Percentiles rank a stretch among this genome's conserved stretches.
These are phyloP conservation scores for Fusarium nelsonii DNA, from an alignment of 2,329 filamentous ascomycete genomes.

Conservation along the genomic window DNA sequence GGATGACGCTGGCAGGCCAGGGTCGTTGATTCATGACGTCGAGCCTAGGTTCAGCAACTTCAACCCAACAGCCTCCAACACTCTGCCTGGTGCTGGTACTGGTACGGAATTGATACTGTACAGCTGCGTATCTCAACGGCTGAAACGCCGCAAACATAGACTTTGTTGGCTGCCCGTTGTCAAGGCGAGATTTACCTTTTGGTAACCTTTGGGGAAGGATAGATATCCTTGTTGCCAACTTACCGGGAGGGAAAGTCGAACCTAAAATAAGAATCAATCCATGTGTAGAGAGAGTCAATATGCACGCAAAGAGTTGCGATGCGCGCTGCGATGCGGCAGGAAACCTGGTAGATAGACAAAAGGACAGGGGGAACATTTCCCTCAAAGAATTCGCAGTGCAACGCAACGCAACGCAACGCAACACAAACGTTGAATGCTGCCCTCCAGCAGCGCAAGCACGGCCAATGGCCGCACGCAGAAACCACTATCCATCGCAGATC, in stretches of 20 bases:
- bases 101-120: conserved; percentile 5
- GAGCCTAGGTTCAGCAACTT: not conserved
- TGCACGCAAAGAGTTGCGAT: not conserved
- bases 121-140: conserved; percentile 13
- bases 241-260: conserved; percentile 1
- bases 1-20: conserved; percentile 36
- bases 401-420: not conserved
- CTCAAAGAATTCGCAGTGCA: not conserved
- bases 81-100: not conserved
- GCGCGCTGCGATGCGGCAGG: not conserved
- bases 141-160: conserved; percentile 21
- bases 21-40: conserved; percentile 31
- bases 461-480: conserved; percentile 18
- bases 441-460: conserved; percentile 16
- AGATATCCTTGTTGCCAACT: conserved; percentile 6
- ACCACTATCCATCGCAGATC: conserved; percentile 30
- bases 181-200: not conserved
- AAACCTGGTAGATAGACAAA: not conserved
- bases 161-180: conserved; percentile 19
- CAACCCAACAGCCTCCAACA: not conserved
- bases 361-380: conserved; percentile 9
- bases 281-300: not conserved
- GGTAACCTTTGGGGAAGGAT: conserved; percentile 1
- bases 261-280: conserved; percentile 14
- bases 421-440: conserved; percentile 8